phyloP scores from a whole-genome alignment of 2,329 filamentous ascomycete species.

The Exophiala lecanii-corni region DNA sequence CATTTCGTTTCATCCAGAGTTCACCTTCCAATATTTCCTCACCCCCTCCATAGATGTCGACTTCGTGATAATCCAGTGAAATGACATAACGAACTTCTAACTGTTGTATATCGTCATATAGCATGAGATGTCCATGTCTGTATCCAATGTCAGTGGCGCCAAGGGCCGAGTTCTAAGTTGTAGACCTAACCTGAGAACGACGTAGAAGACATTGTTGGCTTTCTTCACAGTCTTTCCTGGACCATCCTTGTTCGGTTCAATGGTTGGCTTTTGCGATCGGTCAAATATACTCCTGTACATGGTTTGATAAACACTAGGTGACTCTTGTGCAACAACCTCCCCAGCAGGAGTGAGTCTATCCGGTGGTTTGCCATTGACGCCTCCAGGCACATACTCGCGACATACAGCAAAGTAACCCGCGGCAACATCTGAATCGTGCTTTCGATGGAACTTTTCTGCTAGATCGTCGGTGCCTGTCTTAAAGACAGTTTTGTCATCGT shows the following conservation, averaged over 20 bases:
- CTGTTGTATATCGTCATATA: conserved; percentile 94
- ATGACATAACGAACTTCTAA: conserved; percentile 95
- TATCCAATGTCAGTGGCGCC: conserved; percentile 5
- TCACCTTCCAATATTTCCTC: conserved; percentile 81
- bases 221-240: conserved; percentile 42
- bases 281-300: conserved; percentile 98
- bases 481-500: conserved; percentile 62
- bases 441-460: conserved; percentile 57
- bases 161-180: neutral
- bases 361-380: conserved; percentile 86
- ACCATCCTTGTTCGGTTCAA: conserved; percentile 50
- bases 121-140: conserved; percentile 91
- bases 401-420: conserved; percentile 95
- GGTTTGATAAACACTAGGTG: conserved; percentile 92
- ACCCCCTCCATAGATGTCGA: conserved; percentile 79
- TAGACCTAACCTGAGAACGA: conserved; percentile 68
- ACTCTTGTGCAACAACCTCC: conserved; percentile 70
- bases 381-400: conserved; percentile 84
- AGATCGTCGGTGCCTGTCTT: conserved; percentile 56
- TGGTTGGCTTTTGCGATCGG: conserved; percentile 58
- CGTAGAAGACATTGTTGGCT: conserved; percentile 86
- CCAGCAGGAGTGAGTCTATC: conserved; percentile 79
- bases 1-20: conserved; percentile 91
- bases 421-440: conserved; percentile 69
- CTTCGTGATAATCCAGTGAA: conserved; percentile 79